These are phyloP conservation scores for Xylariaceae sp. DNA, from an alignment of 2,329 filamentous ascomycete genomes.

Conservation along the genomic window DNA sequence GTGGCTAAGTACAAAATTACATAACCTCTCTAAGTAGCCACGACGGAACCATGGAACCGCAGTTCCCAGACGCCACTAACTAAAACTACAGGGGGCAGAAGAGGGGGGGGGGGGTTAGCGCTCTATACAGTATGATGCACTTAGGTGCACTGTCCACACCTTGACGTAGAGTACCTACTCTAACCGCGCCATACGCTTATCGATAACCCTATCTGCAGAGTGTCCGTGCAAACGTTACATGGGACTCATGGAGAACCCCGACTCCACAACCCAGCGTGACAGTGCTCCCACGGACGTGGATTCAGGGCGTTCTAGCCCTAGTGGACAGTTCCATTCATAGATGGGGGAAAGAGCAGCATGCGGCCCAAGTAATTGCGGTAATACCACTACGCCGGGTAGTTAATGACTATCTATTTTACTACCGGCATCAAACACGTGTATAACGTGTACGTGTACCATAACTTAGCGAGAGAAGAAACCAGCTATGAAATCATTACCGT, in stretches of 20 bases:
- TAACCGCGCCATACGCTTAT: too few species aligned
- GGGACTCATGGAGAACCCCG: slow-evolving; percentile 11
- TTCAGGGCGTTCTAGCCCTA: slow-evolving; percentile 6
- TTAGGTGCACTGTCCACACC: too few species aligned
- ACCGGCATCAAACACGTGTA: too few species aligned
- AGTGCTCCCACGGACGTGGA: slow-evolving; percentile 15
- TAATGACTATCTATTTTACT: too few species aligned
- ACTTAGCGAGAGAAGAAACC: too few species aligned
- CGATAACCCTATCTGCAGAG: neutral
- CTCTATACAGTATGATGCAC: too few species aligned
- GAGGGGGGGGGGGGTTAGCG: too few species aligned
- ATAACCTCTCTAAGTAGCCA: neutral
- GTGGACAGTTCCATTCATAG: neutral
- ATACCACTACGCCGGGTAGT: too few species aligned
- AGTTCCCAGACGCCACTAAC: slow-evolving; percentile 1
- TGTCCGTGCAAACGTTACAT: neutral
- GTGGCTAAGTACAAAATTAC: neutral
- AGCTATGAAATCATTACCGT: too few species aligned
- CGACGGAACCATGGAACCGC: slow-evolving; percentile 9
- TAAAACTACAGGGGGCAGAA: neutral
- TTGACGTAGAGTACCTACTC: too few species aligned
- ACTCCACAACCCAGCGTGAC: slow-evolving; percentile 11
- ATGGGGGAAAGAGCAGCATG: neutral
- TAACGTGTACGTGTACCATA: too few species aligned
- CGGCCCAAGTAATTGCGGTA: neutral